Evolutionary conservation across 148 eudicot species (phyloP).

Genomic region (Heliosperma pusillum): DNA sequence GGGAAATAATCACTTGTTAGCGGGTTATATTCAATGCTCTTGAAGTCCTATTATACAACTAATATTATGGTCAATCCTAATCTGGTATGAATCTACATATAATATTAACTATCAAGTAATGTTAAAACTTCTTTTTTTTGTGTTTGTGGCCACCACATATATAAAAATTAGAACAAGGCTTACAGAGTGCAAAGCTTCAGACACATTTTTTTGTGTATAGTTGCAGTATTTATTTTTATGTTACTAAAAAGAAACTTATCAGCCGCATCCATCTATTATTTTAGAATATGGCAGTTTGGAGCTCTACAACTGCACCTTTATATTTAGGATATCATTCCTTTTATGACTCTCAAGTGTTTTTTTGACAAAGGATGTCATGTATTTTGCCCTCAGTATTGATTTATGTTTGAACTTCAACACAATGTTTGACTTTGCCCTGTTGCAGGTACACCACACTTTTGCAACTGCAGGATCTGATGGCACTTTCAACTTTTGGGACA

Average conservation of each 20-base stretch:
- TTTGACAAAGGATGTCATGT: background rate
- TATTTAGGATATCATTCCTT: constrained; percentile 4
- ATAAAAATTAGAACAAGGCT: too few relatives aligned
- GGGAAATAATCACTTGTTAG: background rate
- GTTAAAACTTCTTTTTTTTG: background rate
- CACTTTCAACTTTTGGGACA: constrained; percentile 91
- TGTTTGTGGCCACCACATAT: background rate
- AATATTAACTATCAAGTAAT: background rate
- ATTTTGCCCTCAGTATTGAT: background rate
- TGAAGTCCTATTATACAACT: background rate
- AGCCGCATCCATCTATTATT: background rate
- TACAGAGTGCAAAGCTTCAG: background rate
- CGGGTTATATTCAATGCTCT: background rate
- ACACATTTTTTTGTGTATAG: background rate
- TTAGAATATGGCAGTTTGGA: background rate
- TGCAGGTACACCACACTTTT: constrained; percentile 81
- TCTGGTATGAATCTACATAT: background rate
- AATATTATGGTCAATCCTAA: background rate
- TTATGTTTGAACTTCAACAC: background rate
- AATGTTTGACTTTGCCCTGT: constrained; percentile 3
- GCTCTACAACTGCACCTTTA: background rate
- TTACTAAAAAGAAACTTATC: background rate
- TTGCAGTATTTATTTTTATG: background rate
- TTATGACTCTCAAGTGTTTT: background rate
- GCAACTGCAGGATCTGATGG: constrained; percentile 98